phyloP scores from a whole-genome alignment of 495 filamentous ascomycete species.

The Staphylotrichum longicolle region DNA sequence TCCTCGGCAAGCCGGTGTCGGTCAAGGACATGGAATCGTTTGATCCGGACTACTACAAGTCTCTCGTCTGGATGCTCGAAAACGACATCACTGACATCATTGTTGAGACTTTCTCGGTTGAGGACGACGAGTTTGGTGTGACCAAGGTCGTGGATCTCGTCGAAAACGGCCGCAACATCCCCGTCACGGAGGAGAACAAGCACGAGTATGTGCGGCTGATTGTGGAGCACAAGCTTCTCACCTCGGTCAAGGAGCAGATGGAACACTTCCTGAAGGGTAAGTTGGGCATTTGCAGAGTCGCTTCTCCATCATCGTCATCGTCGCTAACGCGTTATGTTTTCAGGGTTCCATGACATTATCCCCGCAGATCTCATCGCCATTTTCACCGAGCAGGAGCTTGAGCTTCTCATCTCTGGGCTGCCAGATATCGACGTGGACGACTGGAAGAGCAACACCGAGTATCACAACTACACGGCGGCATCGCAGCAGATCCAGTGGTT shows the following conservation, averaged over 20 bases:
- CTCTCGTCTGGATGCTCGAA: conserved; percentile 96
- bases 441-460: conserved; percentile 98
- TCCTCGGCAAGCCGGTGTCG: conserved; percentile 88
- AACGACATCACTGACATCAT: conserved; percentile 99
- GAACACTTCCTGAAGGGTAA: conserved; percentile 91
- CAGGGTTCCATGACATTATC: conserved; percentile 97
- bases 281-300: conserved; percentile 17
- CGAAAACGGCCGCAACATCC: conserved; percentile 82
- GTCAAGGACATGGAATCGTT: conserved; percentile 99
- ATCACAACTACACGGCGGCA: conserved; percentile 93
- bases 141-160: conserved; percentile 83
- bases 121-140: conserved; percentile 89
- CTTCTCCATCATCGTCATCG: too few relatives aligned
- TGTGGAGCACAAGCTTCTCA: conserved; percentile 88
- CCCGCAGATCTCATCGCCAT: conserved; percentile 91
- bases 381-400: conserved; percentile 98
- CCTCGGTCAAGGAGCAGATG: conserved; percentile 89
- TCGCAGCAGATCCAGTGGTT: conserved; percentile 99
- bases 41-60: conserved; percentile 98
- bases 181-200: conserved; percentile 98
- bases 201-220: conserved; percentile 92
- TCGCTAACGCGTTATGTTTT: neutral
- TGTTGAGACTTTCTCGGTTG: conserved; percentile 93
- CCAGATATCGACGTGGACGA: conserved; percentile 98
- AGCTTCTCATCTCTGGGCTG: conserved; percentile 93